Percentiles rank a stretch among this genome's conserved stretches.
Conservation (phyloP, 163 green algal genomes). For the Scenedesmus sp. region DNA sequence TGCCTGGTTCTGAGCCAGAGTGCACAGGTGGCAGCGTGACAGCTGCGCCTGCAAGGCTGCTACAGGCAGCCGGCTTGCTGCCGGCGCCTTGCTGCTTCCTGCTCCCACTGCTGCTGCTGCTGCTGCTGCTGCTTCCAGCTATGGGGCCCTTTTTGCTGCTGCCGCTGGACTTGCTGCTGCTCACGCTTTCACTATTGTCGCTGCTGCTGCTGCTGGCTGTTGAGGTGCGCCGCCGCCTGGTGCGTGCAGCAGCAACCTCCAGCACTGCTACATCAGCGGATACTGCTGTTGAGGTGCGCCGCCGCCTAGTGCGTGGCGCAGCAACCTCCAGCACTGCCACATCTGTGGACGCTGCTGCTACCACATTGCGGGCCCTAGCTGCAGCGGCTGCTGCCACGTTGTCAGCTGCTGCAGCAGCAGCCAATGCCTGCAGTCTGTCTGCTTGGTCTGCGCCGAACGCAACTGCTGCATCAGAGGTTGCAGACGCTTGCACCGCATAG, state of each 20-base stretch:
- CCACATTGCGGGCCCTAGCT: neutral
- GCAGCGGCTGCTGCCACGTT: conserved; percentile 12
- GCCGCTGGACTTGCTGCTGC: neutral
- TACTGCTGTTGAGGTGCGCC: neutral
- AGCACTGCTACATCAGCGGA: neutral
- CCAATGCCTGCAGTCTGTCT: neutral
- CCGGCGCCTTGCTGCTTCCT: neutral
- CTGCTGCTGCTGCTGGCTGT: neutral
- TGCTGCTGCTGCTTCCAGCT: neutral
- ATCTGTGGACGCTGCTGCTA: neutral
- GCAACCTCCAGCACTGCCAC: neutral
- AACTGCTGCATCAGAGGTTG: neutral
- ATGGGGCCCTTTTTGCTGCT: neutral
- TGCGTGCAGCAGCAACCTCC: conserved; percentile 9
- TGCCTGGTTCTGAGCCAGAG: neutral
- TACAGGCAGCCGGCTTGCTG: neutral
- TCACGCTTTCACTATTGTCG: neutral
- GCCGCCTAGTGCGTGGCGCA: neutral
- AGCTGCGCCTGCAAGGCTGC: neutral
- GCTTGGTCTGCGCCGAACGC: neutral
- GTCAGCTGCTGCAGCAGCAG: neutral
- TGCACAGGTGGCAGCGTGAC: neutral
- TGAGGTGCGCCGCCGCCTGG: neutral
- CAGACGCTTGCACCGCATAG: neutral
- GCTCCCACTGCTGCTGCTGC: neutral